Evolutionary conservation across 2,329 filamentous ascomycete genomes (phyloP).

Genomic region (Balansia obtecta): DNA sequence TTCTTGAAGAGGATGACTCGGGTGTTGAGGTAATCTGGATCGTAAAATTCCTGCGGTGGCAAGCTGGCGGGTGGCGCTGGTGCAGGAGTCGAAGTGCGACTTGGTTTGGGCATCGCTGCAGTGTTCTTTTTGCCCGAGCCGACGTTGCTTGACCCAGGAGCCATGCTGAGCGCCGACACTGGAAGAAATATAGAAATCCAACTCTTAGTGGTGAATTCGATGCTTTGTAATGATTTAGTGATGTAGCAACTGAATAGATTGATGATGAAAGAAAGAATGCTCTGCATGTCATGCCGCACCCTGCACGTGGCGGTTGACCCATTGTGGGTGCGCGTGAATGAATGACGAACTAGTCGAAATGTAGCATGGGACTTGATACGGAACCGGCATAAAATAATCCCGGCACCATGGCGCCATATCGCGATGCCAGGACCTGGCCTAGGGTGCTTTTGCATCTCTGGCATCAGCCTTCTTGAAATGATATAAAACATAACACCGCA

Average conservation of each 20-base stretch:
- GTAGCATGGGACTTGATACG: too few relatives aligned
- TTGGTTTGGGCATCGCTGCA: slow-evolving; percentile 52
- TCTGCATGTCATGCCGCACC: neutral
- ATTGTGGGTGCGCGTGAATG: neutral
- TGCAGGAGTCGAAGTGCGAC: slow-evolving; percentile 64
- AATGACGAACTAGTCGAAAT: neutral
- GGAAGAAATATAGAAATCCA: neutral
- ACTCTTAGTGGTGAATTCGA: slow-evolving; percentile 6
- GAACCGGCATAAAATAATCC: too few relatives aligned
- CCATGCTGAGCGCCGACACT: slow-evolving; percentile 28
- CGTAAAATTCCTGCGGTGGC: slow-evolving; percentile 40
- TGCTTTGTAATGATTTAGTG: slow-evolving; percentile 1
- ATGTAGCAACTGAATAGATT: slow-evolving; percentile 5
- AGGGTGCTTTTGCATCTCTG: too few relatives aligned
- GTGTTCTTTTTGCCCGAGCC: slow-evolving; percentile 53
- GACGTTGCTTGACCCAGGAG: slow-evolving; percentile 45
- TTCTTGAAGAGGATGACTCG: slow-evolving; percentile 45
- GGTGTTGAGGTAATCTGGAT: slow-evolving; percentile 56
- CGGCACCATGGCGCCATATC: too few relatives aligned
- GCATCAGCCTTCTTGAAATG: too few relatives aligned
- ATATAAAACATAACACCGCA: too few relatives aligned
- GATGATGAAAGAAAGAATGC: neutral
- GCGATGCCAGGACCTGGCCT: too few relatives aligned
- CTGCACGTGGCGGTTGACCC: slow-evolving; percentile 1
- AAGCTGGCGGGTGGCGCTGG: slow-evolving; percentile 34